A percentile compares a stretch with the other conserved stretches of the same genome.
phyloP scores from a whole-genome alignment of 31 red algal species.

The Odonthalia washingtoniensis region DNA sequence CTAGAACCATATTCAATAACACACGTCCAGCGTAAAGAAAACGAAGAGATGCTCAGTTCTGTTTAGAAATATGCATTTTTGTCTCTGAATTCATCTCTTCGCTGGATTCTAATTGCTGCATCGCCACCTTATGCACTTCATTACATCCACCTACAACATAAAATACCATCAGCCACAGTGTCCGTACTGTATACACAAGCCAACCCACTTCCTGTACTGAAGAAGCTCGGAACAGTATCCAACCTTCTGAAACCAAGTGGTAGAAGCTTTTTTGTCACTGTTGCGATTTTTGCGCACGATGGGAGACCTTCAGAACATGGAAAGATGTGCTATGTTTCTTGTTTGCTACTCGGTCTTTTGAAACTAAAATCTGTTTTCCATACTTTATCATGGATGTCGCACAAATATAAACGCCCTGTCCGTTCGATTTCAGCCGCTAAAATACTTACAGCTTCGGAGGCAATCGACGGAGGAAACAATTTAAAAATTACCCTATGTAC shows the following conservation, averaged over 20 bases:
- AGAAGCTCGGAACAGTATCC: not conserved
- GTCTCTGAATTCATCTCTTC: constrained; percentile 4
- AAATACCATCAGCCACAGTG: not conserved
- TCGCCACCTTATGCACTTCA: not conserved
- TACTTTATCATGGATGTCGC: not conserved
- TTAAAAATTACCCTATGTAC: not conserved
- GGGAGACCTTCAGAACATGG: not conserved
- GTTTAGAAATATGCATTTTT: not conserved
- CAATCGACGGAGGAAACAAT: not conserved
- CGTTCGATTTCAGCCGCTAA: not conserved
- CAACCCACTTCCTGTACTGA: not conserved
- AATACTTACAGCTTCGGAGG: not conserved
- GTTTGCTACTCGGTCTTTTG: not conserved
- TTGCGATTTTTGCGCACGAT: not conserved
- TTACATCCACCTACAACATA: constrained; percentile 3
- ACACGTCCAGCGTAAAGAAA: not conserved
- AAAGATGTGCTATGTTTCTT: not conserved
- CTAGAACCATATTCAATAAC: not conserved
- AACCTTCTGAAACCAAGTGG: not conserved
- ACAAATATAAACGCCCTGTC: not conserved
- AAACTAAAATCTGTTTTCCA: not conserved
- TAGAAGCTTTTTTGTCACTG: not conserved
- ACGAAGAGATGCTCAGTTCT: not conserved
- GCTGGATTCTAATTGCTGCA: not conserved
- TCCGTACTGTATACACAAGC: not conserved